Conservation (phyloP, 495 filamentous ascomycete genomes). For the Xylaria intraflava region DNA sequence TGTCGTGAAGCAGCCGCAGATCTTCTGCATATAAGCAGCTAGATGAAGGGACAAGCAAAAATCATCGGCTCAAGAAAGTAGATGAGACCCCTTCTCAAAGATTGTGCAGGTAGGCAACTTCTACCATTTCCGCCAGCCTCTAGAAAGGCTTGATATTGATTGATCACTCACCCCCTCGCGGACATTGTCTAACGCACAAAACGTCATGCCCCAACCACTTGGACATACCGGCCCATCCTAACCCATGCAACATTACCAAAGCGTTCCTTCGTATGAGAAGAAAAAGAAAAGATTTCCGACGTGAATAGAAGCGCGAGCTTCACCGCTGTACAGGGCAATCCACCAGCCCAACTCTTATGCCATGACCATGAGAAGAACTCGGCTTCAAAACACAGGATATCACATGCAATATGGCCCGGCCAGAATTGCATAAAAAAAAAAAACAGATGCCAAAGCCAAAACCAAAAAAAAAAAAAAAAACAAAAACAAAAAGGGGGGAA, state of each 20-base stretch:
- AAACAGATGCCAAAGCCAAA: conserved; percentile 22
- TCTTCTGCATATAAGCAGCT: neutral
- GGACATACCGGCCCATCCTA: neutral
- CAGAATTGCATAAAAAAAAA: conserved; percentile 20
- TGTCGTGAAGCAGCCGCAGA: neutral
- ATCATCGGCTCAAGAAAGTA: neutral
- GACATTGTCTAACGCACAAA: conserved; percentile 2
- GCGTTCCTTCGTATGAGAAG: neutral
- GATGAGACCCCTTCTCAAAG: conserved; percentile 4
- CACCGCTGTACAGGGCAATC: conserved; percentile 31
- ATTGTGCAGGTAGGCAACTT: too few species aligned
- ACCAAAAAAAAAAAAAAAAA: conserved; percentile 25
- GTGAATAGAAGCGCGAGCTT: conserved; percentile 33
- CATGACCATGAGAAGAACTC: conserved; percentile 24
- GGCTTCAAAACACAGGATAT: conserved; percentile 30
- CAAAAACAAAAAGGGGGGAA: conserved; percentile 20
- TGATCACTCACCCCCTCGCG: conserved; percentile 2
- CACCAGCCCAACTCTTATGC: conserved; percentile 29
- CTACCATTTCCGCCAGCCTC: neutral
- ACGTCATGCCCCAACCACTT: conserved; percentile 1
- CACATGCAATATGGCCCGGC: conserved; percentile 30
- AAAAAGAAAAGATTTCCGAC: conserved; percentile 20
- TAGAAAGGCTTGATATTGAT: neutral
- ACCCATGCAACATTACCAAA: conserved; percentile 7
- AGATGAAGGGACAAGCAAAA: neutral